Evolutionary conservation across 139 green algal species (phyloP).

Genomic region (Pseudopediastrum boryanum): DNA sequence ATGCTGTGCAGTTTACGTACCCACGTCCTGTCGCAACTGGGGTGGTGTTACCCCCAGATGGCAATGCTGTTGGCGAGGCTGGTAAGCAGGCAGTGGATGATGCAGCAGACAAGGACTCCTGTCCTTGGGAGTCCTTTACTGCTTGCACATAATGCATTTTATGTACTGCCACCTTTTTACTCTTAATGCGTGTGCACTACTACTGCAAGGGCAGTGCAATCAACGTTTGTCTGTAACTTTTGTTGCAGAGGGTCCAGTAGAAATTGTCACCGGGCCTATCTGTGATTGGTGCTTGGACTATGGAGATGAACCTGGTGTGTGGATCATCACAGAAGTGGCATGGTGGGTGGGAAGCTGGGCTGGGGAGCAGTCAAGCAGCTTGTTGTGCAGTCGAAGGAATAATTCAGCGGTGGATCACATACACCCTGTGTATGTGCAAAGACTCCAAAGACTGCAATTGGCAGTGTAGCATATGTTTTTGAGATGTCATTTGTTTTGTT

Average conservation of each 20-base stretch:
- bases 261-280: slow-evolving; percentile 16
- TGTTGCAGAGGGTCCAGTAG: neutral
- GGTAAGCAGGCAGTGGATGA: neutral
- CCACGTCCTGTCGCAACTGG: slow-evolving; percentile 20
- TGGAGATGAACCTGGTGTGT: slow-evolving; percentile 41
- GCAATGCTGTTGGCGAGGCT: neutral
- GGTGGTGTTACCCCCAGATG: neutral
- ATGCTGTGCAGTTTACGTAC: slow-evolving; percentile 7
- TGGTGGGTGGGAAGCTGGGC: slow-evolving; percentile 38
- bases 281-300: slow-evolving; percentile 55
- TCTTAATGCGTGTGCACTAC: neutral
- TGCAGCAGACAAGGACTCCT: neutral
- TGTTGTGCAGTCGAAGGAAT: neutral
- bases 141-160: neutral
- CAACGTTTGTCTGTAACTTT: neutral
- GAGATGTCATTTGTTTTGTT: neutral
- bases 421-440: neutral
- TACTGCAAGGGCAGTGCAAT: neutral
- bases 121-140: neutral
- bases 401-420: neutral
- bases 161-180: neutral
- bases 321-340: slow-evolving; percentile 44
- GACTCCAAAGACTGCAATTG: too few relatives aligned
- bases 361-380: neutral
- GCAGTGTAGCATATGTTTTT: too few relatives aligned